Evolutionary conservation across 345 rosid genomes (phyloP), one percentile per base, ranked within the genome.

Genomic region (Lagerstroemia speciosa): DNA sequence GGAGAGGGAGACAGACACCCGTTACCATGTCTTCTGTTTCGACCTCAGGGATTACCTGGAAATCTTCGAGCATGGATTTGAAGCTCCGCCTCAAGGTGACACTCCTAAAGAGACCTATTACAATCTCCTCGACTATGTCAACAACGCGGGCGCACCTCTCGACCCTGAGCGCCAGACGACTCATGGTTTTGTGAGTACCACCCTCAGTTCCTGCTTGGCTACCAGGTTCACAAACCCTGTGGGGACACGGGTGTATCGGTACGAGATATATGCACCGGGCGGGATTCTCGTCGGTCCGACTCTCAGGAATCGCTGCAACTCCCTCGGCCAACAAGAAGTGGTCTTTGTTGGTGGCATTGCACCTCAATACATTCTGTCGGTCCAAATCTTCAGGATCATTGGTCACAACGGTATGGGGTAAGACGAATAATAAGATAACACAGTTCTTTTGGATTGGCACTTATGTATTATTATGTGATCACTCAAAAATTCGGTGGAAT

Each of bases 301-400:
- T 7, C 30, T 53, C 1, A 30, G 60, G 1, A 9, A 53, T n/a
- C 60, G 30, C 27, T 53, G 24, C 30, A 3, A 1, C 0, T 53
- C 24, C 30, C 14, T 14, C 2, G 14, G 14, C 60, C 60, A 53
- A 24, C 5, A 12, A 11, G 60, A 53, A 30, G 9, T 53, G 24
- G 60, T 30, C 60, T 53, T 53, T n/a, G 60, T 53, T 9, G 60
- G 60, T 5, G 60, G 60, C 60, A n/a, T 53, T 8, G 60, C 60
- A 29, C 30, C 60, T 53, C 60, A 53, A 12, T 53, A 53, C 60
- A 53, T 53, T 7, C 60, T 29, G 9, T 29, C 60, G 6, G 60
- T 26, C 24, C 29, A 22, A 11, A 0, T 22, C 29, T 53, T 17
- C n/a, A 46, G n/a, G 0, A 46, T 46, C 3, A 46, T n/a, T 7